These are phyloP conservation scores for Hygrocybe coccinea DNA, from an alignment of 768 basidiomycete genomes.

Conservation along the genomic window DNA sequence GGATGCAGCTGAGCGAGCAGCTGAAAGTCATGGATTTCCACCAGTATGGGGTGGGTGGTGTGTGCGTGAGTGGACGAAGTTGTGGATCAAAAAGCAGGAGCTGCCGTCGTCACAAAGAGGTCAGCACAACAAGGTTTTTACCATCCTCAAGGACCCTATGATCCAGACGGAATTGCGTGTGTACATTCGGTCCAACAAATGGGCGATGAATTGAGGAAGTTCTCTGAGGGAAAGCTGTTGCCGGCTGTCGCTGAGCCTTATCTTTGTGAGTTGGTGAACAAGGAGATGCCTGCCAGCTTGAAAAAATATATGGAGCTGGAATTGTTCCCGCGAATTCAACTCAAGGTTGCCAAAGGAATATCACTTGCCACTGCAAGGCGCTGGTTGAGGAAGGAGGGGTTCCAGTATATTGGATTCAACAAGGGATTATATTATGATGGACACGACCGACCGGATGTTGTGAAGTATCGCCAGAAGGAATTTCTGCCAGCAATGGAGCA, in stretches of 20 bases:
- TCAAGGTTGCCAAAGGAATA: conserved; percentile 18
- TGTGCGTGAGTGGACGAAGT: conserved; percentile 10
- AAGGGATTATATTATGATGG: conserved; percentile 38
- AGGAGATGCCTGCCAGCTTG: conserved; percentile 24
- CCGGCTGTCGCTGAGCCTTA: conserved; percentile 17
- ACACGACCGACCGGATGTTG: conserved; percentile 33
- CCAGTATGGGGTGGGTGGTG: conserved; percentile 9
- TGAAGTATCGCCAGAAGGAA: conserved; percentile 27
- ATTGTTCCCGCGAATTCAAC: conserved; percentile 17
- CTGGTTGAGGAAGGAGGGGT: conserved; percentile 22
- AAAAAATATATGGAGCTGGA: conserved; percentile 23
- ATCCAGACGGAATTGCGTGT: conserved; percentile 8
- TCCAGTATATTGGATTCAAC: conserved; percentile 23
- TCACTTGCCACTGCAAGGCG: conserved; percentile 21
- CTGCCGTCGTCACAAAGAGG: conserved; percentile 14
- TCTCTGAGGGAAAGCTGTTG: conserved; percentile 15
- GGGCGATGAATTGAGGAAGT: conserved; percentile 21
- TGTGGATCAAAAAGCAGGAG: conserved; percentile 12
- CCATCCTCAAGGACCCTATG: conserved; percentile 14
- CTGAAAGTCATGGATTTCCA: conserved; percentile 20
- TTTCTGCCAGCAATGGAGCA: conserved; percentile 29
- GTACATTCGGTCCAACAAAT: conserved; percentile 23
- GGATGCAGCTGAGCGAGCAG: conserved; percentile 9
- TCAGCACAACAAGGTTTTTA: conserved; percentile 14
- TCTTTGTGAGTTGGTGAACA: conserved; percentile 12